Evolutionary conservation across 2,329 filamentous ascomycete species (phyloP).

Genomic region (Chaetomiaceae sp.): DNA sequence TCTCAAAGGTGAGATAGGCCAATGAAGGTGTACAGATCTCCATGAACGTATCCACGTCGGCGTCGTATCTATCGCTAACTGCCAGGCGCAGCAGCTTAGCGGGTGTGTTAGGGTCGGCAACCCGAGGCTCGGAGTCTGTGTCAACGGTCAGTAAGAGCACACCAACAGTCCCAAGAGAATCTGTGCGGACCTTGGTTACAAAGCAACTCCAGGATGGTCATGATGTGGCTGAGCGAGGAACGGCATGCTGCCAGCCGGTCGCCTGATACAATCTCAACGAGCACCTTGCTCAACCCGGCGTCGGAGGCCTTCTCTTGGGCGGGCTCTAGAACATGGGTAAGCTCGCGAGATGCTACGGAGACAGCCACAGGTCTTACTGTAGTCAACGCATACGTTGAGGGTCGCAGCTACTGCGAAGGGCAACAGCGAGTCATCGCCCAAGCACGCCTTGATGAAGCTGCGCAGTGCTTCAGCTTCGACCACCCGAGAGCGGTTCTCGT

Average conservation of each 20-base stretch:
- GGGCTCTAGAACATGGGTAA: slow-evolving; percentile 38
- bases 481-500: slow-evolving; percentile 53
- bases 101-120: slow-evolving; percentile 42
- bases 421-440: slow-evolving; percentile 43
- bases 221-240: slow-evolving; percentile 45
- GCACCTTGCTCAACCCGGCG: slow-evolving; percentile 41
- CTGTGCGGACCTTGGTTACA: slow-evolving; percentile 39
- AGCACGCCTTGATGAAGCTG: slow-evolving; percentile 40
- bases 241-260: slow-evolving; percentile 37
- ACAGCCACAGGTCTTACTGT: slow-evolving; percentile 39
- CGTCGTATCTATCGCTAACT: slow-evolving; percentile 31
- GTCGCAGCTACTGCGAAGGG: slow-evolving; percentile 52
- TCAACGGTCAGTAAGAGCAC: too few relatives aligned
- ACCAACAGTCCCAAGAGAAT: background rate
- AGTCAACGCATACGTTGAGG: slow-evolving; percentile 58
- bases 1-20: slow-evolving; percentile 49
- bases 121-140: slow-evolving; percentile 39
- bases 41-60: slow-evolving; percentile 50
- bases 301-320: slow-evolving; percentile 52
- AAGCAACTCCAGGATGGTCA: slow-evolving; percentile 51
- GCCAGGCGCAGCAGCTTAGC: slow-evolving; percentile 46
- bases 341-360: background rate
- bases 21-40: slow-evolving; percentile 46
- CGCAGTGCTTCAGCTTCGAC: slow-evolving; percentile 43
- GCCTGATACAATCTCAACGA: slow-evolving; percentile 45